Conservation (phyloP, 2,329 filamentous ascomycete species). For the Trichoderma polysporum region DNA sequence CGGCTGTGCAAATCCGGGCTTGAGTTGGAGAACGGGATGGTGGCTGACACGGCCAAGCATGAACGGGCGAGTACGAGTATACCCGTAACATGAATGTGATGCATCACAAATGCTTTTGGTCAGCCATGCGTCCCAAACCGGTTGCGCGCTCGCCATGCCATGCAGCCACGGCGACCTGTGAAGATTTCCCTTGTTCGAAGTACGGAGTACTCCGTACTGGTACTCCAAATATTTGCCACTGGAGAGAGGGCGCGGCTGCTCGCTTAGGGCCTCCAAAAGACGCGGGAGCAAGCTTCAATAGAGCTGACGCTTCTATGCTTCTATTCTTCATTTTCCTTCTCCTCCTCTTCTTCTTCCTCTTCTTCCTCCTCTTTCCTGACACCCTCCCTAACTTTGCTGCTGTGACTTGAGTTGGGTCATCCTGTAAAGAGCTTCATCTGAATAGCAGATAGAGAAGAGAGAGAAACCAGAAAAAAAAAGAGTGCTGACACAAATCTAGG, state of each 20-base stretch:
- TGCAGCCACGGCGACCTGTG: background rate
- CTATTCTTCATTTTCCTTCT: background rate
- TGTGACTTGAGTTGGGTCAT: too few relatives aligned
- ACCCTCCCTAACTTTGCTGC: background rate
- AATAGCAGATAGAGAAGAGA: background rate
- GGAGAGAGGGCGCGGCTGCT: background rate
- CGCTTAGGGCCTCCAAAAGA: background rate
- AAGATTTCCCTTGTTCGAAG: background rate
- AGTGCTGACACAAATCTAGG: background rate
- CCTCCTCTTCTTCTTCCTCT: background rate
- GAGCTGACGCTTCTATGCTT: background rate
- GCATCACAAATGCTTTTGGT: slow-evolving; percentile 6
- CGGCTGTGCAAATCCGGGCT: background rate
- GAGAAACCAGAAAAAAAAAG: background rate
- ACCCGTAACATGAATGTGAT: background rate
- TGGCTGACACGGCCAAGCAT: background rate
- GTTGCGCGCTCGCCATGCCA: background rate
- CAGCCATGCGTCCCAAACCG: background rate
- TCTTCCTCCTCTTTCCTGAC: background rate
- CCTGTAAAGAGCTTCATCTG: too few relatives aligned
- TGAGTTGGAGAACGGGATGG: background rate
- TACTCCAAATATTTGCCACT: background rate
- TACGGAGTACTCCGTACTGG: background rate
- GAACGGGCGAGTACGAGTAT: background rate
- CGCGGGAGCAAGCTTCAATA: background rate